phyloP scores from a whole-genome alignment of 2,329 filamentous ascomycete genomes.

The Ceratocystis harringtonii region DNA sequence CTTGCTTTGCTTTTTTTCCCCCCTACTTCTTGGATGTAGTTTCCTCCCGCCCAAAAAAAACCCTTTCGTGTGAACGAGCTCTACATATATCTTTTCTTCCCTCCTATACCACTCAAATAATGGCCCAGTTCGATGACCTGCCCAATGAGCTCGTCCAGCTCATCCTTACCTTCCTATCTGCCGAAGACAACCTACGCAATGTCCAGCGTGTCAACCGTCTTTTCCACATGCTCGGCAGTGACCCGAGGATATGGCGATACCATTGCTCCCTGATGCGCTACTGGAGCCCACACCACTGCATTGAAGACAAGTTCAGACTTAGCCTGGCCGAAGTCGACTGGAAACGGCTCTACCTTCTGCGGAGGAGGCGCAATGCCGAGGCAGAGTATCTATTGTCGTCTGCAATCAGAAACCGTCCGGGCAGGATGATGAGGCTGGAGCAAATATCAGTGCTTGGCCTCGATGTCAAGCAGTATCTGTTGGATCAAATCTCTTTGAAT shows the following conservation, averaged over 20 bases:
- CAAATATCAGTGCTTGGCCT: slow-evolving; percentile 60
- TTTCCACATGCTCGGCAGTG: slow-evolving; percentile 50
- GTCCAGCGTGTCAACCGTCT: slow-evolving; percentile 45
- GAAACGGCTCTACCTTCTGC: slow-evolving; percentile 51
- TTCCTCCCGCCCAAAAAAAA: neutral
- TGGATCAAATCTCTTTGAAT: slow-evolving; percentile 46
- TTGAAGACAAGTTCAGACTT: slow-evolving; percentile 39
- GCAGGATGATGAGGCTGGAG: slow-evolving; percentile 54
- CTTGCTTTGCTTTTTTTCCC: neutral
- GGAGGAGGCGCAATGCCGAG: slow-evolving; percentile 37
- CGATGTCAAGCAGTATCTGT: slow-evolving; percentile 74
- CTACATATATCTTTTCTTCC: neutral
- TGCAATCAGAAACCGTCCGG: slow-evolving; percentile 55
- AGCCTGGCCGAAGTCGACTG: slow-evolving; percentile 50
- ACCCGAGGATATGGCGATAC: slow-evolving; percentile 63
- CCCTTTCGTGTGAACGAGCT: neutral
- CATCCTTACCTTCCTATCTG: slow-evolving; percentile 51
- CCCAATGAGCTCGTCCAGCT: slow-evolving; percentile 77
- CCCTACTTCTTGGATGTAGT: neutral
- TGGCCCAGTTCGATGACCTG: slow-evolving; percentile 26
- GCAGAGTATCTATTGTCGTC: slow-evolving; percentile 45
- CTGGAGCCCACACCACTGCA: slow-evolving; percentile 56
- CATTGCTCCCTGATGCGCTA: slow-evolving; percentile 59
- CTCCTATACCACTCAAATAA: neutral
- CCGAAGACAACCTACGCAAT: slow-evolving; percentile 35